Evolutionary conservation across 495 filamentous ascomycete genomes (phyloP).

Genomic region (Penicillium riverlandense): DNA sequence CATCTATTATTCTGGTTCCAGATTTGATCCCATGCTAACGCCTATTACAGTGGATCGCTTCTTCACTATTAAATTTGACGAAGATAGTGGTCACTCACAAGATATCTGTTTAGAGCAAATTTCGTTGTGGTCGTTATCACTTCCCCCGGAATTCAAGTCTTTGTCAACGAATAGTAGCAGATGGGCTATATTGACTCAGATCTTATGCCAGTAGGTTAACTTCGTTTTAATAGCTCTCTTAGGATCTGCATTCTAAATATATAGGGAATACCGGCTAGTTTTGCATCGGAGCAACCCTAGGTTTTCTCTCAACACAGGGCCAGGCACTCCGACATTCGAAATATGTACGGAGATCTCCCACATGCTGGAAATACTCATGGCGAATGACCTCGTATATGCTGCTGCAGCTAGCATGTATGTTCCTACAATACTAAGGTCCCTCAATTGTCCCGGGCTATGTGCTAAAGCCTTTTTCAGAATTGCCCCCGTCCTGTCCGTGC

Average conservation of each 20-base stretch:
- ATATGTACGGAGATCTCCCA: constrained; percentile 6
- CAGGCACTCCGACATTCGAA: constrained; percentile 3
- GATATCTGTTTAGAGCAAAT: constrained; percentile 8
- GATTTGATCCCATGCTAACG: not conserved
- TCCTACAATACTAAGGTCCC: not conserved
- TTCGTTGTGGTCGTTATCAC: constrained; percentile 1
- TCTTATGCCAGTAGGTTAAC: constrained; percentile 4
- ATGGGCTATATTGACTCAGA: constrained; percentile 6
- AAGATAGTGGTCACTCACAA: constrained; percentile 4
- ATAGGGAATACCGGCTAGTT: constrained; percentile 4
- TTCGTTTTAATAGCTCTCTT: no score
- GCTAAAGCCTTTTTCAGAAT: constrained; percentile 3
- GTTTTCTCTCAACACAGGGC: constrained; percentile 1
- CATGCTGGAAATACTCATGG: constrained; percentile 3
- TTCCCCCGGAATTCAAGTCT: not conserved
- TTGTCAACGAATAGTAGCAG: constrained; percentile 1
- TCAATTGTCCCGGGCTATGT: not conserved
- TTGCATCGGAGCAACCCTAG: constrained; percentile 7
- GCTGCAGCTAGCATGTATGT: constrained; percentile 5
- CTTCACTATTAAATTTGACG: constrained; percentile 6
- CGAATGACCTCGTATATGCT: constrained; percentile 1
- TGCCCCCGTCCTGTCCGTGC: constrained; percentile 7
- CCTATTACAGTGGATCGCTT: constrained; percentile 3
- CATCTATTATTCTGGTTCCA: not conserved
- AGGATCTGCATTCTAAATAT: not conserved